These are phyloP conservation scores for Penicillium sp. DNA, from an alignment of 2,329 filamentous ascomycete species.

Conservation along the genomic window DNA sequence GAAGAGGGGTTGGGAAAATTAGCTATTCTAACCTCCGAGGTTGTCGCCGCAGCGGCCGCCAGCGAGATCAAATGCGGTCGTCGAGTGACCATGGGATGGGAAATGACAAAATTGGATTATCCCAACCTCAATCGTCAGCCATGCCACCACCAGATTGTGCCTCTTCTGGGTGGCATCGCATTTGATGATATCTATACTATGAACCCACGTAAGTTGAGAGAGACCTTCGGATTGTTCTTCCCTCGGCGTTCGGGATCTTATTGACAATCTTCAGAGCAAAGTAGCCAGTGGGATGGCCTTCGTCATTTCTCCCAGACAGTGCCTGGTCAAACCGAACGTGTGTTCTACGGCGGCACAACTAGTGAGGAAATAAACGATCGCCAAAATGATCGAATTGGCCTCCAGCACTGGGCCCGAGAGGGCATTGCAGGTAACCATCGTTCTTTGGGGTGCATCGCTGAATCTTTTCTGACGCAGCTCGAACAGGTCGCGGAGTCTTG, in stretches of 20 bases:
- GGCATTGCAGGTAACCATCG: constrained; percentile 43
- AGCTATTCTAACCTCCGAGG: constrained; percentile 51
- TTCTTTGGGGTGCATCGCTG: not conserved
- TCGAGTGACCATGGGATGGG: constrained; percentile 54
- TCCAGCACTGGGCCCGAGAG: constrained; percentile 49
- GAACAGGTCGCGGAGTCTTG: constrained; percentile 49
- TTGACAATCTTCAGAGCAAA: constrained; percentile 39
- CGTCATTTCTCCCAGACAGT: constrained; percentile 48
- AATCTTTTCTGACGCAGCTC: not conserved
- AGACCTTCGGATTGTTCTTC: not conserved
- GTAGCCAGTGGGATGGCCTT: constrained; percentile 52
- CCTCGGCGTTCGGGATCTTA: not conserved
- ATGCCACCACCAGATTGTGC: constrained; percentile 50
- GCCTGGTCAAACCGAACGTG: constrained; percentile 35
- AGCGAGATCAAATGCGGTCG: constrained; percentile 52
- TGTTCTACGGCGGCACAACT: constrained; percentile 51
- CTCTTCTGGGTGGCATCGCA: constrained; percentile 46
- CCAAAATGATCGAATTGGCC: constrained; percentile 45
- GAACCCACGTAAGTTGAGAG: constrained; percentile 43
- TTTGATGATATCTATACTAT: constrained; percentile 52
- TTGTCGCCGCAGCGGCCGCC: constrained; percentile 49
- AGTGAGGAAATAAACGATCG: constrained; percentile 46
- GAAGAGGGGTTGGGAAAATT: constrained; percentile 54
- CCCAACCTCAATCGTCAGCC: constrained; percentile 53
- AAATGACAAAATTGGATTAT: constrained; percentile 54